phyloP scores from a whole-genome alignment of 176 grass and related monocot genomes.

The Rhynchospora tenuis region DNA sequence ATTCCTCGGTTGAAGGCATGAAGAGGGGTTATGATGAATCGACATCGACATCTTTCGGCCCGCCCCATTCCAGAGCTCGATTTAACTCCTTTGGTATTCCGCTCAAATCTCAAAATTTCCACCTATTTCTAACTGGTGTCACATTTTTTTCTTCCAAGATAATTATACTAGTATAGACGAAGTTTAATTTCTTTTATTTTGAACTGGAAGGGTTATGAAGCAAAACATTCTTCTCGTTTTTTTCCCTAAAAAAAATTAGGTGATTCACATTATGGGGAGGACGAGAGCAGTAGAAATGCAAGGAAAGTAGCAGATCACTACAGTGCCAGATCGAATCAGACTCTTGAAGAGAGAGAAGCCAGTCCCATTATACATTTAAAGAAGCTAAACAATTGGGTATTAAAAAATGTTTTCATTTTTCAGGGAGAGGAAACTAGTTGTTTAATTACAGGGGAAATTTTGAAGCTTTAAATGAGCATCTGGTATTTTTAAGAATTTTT shows the following conservation, averaged over 20 bases:
- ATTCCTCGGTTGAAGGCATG: constrained; percentile 14
- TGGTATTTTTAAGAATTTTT: neutral
- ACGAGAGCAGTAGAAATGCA: constrained; percentile 42
- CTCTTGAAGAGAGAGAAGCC: constrained; percentile 87
- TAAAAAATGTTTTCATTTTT: neutral
- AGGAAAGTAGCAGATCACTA: constrained; percentile 83
- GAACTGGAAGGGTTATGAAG: neutral
- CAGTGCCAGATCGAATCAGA: constrained; percentile 94
- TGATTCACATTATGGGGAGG: constrained; percentile 21
- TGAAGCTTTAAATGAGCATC: neutral
- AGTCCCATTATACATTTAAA: constrained; percentile 99
- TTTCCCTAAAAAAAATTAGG: neutral
- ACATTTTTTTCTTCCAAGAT: neutral
- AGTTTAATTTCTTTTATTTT: neutral
- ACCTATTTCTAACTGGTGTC: neutral
- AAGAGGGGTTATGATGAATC: constrained; percentile 36
- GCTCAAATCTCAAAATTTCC: neutral
- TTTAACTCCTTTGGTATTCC: constrained; percentile 27
- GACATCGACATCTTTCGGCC: constrained; percentile 35
- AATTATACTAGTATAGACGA: neutral
- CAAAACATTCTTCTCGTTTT: neutral
- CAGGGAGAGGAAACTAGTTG: neutral
- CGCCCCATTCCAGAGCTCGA: constrained; percentile 38
- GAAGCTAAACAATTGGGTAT: constrained; percentile 97
- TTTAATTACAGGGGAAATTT: neutral